Conservation (phyloP, 2,329 filamentous ascomycete genomes). For the Xylariales sp. region DNA sequence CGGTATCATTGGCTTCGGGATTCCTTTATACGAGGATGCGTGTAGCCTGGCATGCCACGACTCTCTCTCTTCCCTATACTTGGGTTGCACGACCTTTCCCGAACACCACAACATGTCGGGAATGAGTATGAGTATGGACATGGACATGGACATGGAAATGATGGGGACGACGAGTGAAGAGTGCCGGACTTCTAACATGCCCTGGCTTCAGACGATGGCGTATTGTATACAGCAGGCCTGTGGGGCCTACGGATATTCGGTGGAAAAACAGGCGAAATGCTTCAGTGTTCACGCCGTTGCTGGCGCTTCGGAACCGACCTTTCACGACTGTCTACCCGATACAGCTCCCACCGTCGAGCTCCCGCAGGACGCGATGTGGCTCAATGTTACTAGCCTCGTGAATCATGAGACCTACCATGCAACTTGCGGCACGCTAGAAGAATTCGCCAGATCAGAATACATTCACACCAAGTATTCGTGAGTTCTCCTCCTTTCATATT, state of each 20-base stretch:
- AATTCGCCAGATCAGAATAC: conserved; percentile 48
- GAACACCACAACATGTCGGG: conserved; percentile 20
- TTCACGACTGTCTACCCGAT: conserved; percentile 43
- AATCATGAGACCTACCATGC: conserved; percentile 44
- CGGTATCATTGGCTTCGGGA: conserved; percentile 48
- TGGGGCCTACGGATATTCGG: conserved; percentile 34
- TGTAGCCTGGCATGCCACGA: conserved; percentile 48
- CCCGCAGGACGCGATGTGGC: conserved; percentile 42
- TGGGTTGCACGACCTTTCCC: conserved; percentile 47
- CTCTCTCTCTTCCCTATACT: conserved; percentile 42
- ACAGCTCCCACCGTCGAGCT: conserved; percentile 42
- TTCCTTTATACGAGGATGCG: conserved; percentile 45
- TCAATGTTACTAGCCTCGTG: conserved; percentile 50
- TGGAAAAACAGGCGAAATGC: conserved; percentile 46
- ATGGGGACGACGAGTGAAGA: conserved; percentile 40
- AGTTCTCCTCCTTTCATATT: conserved; percentile 13
- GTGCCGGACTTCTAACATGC: conserved; percentile 35
- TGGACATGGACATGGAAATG: conserved; percentile 39
- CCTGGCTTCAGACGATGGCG: conserved; percentile 42
- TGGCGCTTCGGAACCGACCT: conserved; percentile 41
- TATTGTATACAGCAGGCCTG: conserved; percentile 39
- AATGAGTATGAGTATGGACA: conserved; percentile 43
- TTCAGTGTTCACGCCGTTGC: conserved; percentile 43
- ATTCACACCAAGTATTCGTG: conserved; percentile 50
- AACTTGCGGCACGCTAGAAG: conserved; percentile 44